A percentile compares a stretch with the other conserved stretches of the same genome.
phyloP scores from a whole-genome alignment of 352 stramenopile species.

The Globisporangium ultimum region DNA sequence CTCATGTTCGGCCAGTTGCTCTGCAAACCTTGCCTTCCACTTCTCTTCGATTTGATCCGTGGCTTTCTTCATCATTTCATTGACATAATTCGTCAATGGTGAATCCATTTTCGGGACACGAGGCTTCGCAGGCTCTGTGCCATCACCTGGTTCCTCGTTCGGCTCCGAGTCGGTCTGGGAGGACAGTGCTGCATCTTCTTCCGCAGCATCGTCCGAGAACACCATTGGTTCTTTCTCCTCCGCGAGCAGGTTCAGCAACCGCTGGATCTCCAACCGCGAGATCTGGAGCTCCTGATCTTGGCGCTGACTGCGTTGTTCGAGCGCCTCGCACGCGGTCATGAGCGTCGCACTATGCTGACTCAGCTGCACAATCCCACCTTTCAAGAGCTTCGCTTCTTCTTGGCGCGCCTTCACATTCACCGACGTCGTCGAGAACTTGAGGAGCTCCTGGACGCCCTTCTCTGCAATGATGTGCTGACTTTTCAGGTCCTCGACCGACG shows the following conservation, averaged over 20 bases:
- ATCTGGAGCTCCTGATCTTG: slow-evolving; percentile 41
- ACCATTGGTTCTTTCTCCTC: slow-evolving; percentile 15
- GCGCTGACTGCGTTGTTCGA: slow-evolving; percentile 37
- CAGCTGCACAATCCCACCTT: slow-evolving; percentile 36
- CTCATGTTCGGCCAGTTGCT: slow-evolving; percentile 66
- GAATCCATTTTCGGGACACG: slow-evolving; percentile 30
- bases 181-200: not conserved
- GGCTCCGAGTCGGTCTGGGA: slow-evolving; percentile 11
- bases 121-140: slow-evolving; percentile 6
- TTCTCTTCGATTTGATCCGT: slow-evolving; percentile 84
- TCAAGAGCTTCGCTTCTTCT: slow-evolving; percentile 57
- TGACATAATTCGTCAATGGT: slow-evolving; percentile 71
- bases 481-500: slow-evolving; percentile 53
- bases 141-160: slow-evolving; percentile 10
- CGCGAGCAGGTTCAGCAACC: slow-evolving; percentile 31
- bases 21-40: slow-evolving; percentile 70
- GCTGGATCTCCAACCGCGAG: slow-evolving; percentile 42
- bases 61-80: slow-evolving; percentile 66
- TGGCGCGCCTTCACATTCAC: slow-evolving; percentile 37
- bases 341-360: slow-evolving; percentile 39
- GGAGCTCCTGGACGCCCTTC: slow-evolving; percentile 56
- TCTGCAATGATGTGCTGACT: slow-evolving; percentile 64
- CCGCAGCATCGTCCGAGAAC: slow-evolving; percentile 13
- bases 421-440: slow-evolving; percentile 40
- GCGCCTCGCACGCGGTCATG: slow-evolving; percentile 46